A percentile compares a stretch with the other conserved stretches of the same genome.
Conservation (phyloP, 2,329 filamentous ascomycete species). For the Pseudocercospora ulei region DNA sequence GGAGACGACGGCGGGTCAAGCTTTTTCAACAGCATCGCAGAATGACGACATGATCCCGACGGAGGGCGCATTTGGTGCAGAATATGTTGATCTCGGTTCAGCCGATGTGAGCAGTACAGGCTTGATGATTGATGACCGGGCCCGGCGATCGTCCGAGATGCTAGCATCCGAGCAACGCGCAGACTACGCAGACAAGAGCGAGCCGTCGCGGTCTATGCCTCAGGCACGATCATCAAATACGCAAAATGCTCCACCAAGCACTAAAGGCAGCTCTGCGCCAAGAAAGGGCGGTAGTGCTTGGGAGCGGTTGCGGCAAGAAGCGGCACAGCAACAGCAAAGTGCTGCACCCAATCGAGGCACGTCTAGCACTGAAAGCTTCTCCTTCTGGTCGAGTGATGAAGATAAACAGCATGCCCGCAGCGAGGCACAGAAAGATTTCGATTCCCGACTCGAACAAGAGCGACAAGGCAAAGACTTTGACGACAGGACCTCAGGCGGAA, state of each 20-base stretch:
- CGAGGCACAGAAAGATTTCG: constrained; percentile 45
- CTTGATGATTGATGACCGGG: constrained; percentile 31
- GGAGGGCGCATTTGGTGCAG: constrained; percentile 29
- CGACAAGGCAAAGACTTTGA: constrained; percentile 41
- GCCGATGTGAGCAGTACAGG: constrained; percentile 21
- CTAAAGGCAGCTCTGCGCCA: constrained; percentile 4
- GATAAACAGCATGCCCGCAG: constrained; percentile 39
- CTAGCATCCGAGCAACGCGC: constrained; percentile 13
- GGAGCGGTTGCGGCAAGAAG: constrained; percentile 38
- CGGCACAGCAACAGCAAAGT: constrained; percentile 22
- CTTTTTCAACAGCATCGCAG: background rate
- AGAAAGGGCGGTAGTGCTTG: constrained; percentile 35
- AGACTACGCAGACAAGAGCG: constrained; percentile 8
- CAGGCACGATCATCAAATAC: background rate
- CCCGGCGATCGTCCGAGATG: constrained; percentile 14
- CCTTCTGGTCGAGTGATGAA: constrained; percentile 39
- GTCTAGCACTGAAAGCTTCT: constrained; percentile 39
- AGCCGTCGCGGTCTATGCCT: background rate
- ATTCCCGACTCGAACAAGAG: constrained; percentile 43
- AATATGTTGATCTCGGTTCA: constrained; percentile 29
- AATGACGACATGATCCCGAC: constrained; percentile 38
- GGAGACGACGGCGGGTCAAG: constrained; percentile 3
- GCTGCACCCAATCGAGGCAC: constrained; percentile 25
- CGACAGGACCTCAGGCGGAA: constrained; percentile 12
- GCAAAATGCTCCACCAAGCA: constrained; percentile 1